These are phyloP conservation scores for Vitis vinifera DNA, from an alignment of 164 flowering plant genomes.

Conservation along the genomic window DNA sequence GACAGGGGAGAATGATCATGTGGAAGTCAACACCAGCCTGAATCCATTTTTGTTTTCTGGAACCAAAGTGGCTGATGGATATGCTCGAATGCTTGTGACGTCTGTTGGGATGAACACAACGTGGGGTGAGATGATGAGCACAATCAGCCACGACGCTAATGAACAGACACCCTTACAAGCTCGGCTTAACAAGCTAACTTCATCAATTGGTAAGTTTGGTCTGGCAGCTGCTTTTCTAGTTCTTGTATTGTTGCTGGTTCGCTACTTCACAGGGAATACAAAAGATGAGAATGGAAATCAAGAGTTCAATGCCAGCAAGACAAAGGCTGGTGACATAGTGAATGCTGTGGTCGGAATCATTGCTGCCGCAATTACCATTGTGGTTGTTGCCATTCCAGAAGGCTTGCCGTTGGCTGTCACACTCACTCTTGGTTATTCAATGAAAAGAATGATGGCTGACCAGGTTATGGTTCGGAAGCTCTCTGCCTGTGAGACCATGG, in stretches of 20 bases:
- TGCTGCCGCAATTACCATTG: constrained; percentile 28
- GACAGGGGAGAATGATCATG: constrained; percentile 40
- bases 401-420: constrained; percentile 39
- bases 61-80: constrained; percentile 43
- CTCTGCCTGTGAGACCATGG: constrained; percentile 37
- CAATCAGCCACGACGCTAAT: constrained; percentile 30
- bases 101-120: constrained; percentile 43
- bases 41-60: constrained; percentile 33
- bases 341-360: constrained; percentile 29
- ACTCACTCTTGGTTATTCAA: constrained; percentile 34
- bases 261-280: constrained; percentile 36
- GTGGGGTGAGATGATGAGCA: constrained; percentile 64
- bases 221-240: constrained; percentile 46
- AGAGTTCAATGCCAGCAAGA: constrained; percentile 39
- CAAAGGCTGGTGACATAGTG: constrained; percentile 31
- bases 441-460: constrained; percentile 41
- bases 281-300: constrained; percentile 41
- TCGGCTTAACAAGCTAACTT: constrained; percentile 53
- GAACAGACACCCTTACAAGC: constrained; percentile 66
- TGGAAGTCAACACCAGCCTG: constrained; percentile 15
- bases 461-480: constrained; percentile 36
- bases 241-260: constrained; percentile 30
- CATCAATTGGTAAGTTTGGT: constrained; percentile 54
- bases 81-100: constrained; percentile 51
- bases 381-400: constrained; percentile 33